These are phyloP conservation scores for Adansonia grandidieri DNA, from an alignment of 441 rosid species.

Conservation along the genomic window DNA sequence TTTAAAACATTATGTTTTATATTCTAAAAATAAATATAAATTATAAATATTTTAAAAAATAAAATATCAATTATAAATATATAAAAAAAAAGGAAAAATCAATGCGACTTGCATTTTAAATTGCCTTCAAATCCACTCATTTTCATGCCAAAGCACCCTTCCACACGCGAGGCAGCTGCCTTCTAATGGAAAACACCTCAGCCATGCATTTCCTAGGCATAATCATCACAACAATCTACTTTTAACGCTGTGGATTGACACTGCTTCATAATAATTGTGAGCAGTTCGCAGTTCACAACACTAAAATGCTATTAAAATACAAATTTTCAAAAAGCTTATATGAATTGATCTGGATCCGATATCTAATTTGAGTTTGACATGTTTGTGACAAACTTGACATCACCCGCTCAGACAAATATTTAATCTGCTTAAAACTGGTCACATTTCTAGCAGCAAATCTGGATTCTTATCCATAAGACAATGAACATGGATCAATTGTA, in stretches of 20 bases:
- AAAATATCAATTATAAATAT: too few species aligned
- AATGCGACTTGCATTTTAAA: background rate
- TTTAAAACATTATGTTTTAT: too few species aligned
- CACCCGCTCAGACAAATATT: background rate
- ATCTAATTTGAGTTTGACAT: background rate
- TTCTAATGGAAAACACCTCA: slow-evolving; percentile 12
- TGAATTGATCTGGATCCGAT: background rate
- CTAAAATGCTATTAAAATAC: background rate
- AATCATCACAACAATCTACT: background rate
- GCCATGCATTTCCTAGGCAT: background rate
- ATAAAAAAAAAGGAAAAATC: too few species aligned
- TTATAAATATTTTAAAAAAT: too few species aligned
- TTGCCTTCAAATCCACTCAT: background rate
- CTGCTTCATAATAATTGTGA: background rate
- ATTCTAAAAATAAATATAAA: too few species aligned
- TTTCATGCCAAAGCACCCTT: background rate
- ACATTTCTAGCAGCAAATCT: background rate
- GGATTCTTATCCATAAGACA: background rate
- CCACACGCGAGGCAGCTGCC: background rate
- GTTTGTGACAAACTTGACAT: background rate
- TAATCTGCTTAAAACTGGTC: background rate
- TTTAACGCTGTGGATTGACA: background rate
- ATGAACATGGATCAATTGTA: background rate
- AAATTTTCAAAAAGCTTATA: background rate
- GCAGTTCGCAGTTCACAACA: background rate